phyloP scores from a whole-genome alignment of 2,329 filamentous ascomycete species.

The Penicillium italicum region DNA sequence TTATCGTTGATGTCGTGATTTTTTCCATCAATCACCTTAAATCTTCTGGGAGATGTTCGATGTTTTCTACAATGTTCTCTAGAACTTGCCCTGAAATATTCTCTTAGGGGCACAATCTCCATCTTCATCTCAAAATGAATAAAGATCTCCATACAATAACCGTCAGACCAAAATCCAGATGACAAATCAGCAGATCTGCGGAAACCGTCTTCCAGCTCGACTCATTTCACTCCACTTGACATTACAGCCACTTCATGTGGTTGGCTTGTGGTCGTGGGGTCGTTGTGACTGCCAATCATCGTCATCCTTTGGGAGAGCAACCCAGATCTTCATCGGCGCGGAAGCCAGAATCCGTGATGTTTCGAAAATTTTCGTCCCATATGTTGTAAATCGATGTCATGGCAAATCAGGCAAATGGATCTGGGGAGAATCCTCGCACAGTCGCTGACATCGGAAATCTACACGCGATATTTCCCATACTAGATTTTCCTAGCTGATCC shows the following conservation, averaged over 20 bases:
- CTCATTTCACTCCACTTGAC: conserved; percentile 2
- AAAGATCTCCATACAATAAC: neutral
- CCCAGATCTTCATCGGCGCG: conserved; percentile 17
- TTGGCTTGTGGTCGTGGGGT: neutral
- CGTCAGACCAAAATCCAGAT: neutral
- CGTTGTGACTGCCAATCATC: conserved; percentile 7
- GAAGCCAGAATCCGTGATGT: conserved; percentile 34
- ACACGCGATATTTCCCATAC: conserved; percentile 13
- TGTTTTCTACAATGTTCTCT: neutral
- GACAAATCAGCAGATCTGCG: neutral
- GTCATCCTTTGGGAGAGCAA: neutral
- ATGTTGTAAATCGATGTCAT: neutral
- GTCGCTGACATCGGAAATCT: conserved; percentile 18
- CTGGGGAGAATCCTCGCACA: conserved; percentile 3
- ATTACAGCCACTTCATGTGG: conserved; percentile 9
- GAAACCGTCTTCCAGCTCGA: conserved; percentile 9
- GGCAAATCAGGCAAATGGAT: conserved; percentile 18
- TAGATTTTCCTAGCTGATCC: neutral
- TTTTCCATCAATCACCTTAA: conserved; percentile 23
- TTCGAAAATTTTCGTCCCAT: conserved; percentile 11
- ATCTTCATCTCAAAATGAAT: neutral
- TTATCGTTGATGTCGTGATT: neutral
- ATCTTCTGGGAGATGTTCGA: neutral
- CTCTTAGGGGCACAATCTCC: neutral
- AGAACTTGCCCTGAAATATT: no score